Base-by-base conservation (phyloP, 306 rosid genomes). In the Sechiopsis laciniata region DNA sequence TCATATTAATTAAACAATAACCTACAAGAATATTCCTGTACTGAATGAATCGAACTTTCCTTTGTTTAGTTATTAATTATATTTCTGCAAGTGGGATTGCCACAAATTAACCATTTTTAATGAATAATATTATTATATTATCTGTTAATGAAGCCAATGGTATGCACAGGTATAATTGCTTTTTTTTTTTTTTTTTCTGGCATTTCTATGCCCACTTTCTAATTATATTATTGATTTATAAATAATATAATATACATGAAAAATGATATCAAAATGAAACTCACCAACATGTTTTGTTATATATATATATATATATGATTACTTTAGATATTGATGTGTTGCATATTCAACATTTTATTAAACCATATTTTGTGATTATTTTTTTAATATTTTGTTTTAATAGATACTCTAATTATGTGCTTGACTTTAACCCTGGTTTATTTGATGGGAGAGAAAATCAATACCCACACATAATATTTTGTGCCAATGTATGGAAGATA, bases 31-130 rank as follows among this genome's bases (percentile, higher is more conserved):
- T 42, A 45, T 67, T 20, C 19, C 55, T 46, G 54, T 65, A 65
- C 52, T 10, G 14, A 37, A 42, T 65, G 54, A 42, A 66, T 45
- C 73, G 1, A 48, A 68, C 56, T 15, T 68, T 14, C 40, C 29
- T 40, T 68, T 45, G 32, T 68, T 45, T 37, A 37, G 45, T 37
- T 20, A 20, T 67, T 67, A 20, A 54, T 67, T 21, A 68, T 29
- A 6, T 68, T 46, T 11, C n/a, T 17, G 32, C 17, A 68, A 68
- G 73, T 68, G 73, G 73, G 73, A 21, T 68, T 21, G 37, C 57
- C 56, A 68, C 40, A 24, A 21, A 68, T 42, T 65, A 17, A 42
- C 10, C 71, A 65, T 20, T 40, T 19, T 40, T 37, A 5, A 37
- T 37, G 5, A 37, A 5, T 37, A 37, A 2, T 32, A 32, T 32